Evolutionary conservation across 2,329 filamentous ascomycete species (phyloP), one percentile per base, ranked within the genome.

Genomic region (Peltaster fructicola): DNA sequence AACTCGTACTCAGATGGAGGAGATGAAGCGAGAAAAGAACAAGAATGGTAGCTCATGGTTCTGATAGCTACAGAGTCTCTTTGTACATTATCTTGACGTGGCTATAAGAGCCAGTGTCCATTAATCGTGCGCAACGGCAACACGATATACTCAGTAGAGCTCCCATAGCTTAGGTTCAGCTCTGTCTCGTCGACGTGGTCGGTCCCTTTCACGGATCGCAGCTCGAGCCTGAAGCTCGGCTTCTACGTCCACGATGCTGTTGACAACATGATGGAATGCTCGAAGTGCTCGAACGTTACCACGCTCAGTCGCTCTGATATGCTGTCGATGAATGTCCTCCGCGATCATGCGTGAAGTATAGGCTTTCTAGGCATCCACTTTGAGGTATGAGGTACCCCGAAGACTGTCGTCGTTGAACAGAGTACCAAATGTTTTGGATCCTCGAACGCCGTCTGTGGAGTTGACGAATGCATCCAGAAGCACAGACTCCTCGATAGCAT

Each of bases 401-500:
- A 9, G 8, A 9, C 17, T 8, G 17, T 18, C n/a, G n/a, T n/a
- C n/a, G 17, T 9, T 18, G 8, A 20, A 9, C 17, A 9, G 9
- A 20, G 17, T 5, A 3, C 3, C 3, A 9, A 9, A 6, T 20
- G n/a, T 11, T 20, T 20, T 11, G 4, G 9, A 9, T 20, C 17
- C n/a, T 11, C 6, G 17, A 20, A 41, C 33, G 26, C 37, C 41
- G n/a, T 28, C 44, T 38, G 54, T 57, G 33, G 88, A 88, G 48
- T 90, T 88, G 31, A 93, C 68, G 48, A 91, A 78, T 20, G 73
- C 68, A 46, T 98, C 85, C 17, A 95, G 58, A 30, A 64, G 57
- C 44, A 93, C 61, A 48, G 84, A 92, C 40, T 84, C 75, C 52
- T 82, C 80, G 56, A 90, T 85, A 2, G 80, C 68, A 15, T 84